Evolutionary conservation across 108 stramenopile genomes (phyloP).

Genomic region (Skeletonema tropicum): DNA sequence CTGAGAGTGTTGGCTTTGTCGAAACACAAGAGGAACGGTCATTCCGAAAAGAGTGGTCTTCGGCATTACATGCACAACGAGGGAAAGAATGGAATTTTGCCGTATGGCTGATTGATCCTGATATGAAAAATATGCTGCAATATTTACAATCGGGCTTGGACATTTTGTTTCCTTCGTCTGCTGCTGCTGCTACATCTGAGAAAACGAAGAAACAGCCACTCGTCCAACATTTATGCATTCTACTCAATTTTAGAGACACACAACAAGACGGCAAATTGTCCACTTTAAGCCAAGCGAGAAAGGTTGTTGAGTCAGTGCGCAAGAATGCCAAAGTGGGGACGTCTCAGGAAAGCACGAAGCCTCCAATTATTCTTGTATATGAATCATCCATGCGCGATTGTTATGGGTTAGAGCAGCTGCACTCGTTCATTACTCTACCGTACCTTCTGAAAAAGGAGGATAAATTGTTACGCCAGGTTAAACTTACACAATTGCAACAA

Average conservation of each 20-base stretch:
- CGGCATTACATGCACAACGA: constrained; percentile 2
- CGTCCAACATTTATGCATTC: constrained; percentile 44
- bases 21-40: neutral
- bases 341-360: neutral
- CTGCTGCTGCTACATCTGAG: constrained; percentile 5
- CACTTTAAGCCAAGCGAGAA: constrained; percentile 8
- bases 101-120: constrained; percentile 44
- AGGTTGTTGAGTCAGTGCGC: constrained; percentile 7
- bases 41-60: constrained; percentile 15
- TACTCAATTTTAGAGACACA: constrained; percentile 48
- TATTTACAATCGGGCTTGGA: constrained; percentile 28
- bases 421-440: constrained; percentile 48
- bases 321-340: constrained; percentile 4
- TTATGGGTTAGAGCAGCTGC: constrained; percentile 39
- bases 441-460: constrained; percentile 36
- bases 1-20: constrained; percentile 18
- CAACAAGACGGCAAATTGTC: neutral
- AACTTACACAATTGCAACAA: constrained; percentile 22
- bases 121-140: constrained; percentile 28
- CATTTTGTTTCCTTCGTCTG: constrained; percentile 20
- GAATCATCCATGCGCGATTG: constrained; percentile 47
- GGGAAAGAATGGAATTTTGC: constrained; percentile 38
- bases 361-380: constrained; percentile 37
- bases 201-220: constrained; percentile 11
- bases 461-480: constrained; percentile 24